Conservation (phyloP, 1,284 basidiomycete genomes). For the Pterulicium gracile region DNA sequence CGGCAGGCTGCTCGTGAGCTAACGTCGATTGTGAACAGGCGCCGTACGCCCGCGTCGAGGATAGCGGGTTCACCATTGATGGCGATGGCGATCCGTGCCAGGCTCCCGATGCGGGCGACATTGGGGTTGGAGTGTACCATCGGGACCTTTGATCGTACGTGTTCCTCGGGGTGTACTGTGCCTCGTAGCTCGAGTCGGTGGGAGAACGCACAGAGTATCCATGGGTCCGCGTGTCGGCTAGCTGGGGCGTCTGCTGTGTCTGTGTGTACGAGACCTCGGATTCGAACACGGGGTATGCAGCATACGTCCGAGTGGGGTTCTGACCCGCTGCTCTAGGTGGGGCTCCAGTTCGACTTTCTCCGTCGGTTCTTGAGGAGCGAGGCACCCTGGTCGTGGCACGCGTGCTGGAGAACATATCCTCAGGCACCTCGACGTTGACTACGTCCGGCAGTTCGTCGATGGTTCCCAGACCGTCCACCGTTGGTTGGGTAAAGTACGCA, state of each 20-base stretch:
- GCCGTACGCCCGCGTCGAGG: neutral
- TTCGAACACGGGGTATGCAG: constrained; percentile 49
- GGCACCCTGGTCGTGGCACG: constrained; percentile 14
- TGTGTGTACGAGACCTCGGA: too few relatives aligned
- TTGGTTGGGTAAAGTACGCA: constrained; percentile 67
- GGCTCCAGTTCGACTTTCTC: constrained; percentile 14
- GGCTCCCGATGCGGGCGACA: too few relatives aligned
- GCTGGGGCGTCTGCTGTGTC: too few relatives aligned
- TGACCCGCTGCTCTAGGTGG: too few relatives aligned
- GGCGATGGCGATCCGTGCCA: too few relatives aligned
- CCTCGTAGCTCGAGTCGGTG: constrained; percentile 21
- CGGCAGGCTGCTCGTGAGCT: too few relatives aligned
- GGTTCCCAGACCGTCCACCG: constrained; percentile 52
- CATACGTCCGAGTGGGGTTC: constrained; percentile 41
- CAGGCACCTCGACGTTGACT: constrained; percentile 41
- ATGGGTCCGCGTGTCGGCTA: too few relatives aligned
- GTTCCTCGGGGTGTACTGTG: constrained; percentile 16
- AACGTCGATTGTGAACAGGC: neutral
- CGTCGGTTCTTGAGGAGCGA: constrained; percentile 16
- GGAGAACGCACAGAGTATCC: too few relatives aligned
- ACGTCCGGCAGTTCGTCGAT: constrained; percentile 50
- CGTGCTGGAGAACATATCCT: constrained; percentile 54
- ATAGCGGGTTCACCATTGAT: constrained; percentile 11
- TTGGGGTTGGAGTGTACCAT: too few relatives aligned
- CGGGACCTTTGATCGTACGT: constrained; percentile 9